These are phyloP conservation scores for Pyricularia pennisetigena DNA, from an alignment of 2,329 filamentous ascomycete species.

Conservation along the genomic window DNA sequence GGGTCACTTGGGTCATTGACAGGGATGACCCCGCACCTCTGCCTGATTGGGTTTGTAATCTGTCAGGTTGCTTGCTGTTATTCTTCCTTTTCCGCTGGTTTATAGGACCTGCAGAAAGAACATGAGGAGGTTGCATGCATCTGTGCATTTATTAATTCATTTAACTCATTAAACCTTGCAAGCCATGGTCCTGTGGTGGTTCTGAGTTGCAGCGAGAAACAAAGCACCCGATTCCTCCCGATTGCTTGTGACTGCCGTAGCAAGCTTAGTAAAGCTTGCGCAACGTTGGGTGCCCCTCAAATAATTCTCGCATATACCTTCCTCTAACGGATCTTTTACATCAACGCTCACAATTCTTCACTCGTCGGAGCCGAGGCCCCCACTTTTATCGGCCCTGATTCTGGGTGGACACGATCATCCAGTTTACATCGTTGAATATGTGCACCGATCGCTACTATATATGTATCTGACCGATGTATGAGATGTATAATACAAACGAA, in stretches of 20 bases:
- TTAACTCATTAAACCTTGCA: neutral
- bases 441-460: neutral
- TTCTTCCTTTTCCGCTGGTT: neutral
- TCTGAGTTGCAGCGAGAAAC: neutral
- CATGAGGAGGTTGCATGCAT: neutral
- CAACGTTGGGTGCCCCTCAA: no score
- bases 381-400: neutral
- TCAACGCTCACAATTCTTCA: neutral
- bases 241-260: neutral
- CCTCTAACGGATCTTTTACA: no score
- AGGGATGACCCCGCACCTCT: neutral
- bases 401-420: neutral
- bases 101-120: neutral
- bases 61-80: neutral
- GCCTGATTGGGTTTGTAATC: neutral
- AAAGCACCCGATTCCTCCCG: neutral
- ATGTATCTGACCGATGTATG: neutral
- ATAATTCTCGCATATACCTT: no score
- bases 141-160: no score
- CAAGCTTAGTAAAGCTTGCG: neutral
- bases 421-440: no score
- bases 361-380: neutral
- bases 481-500: neutral
- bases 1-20: neutral
- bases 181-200: no score